Base-by-base conservation (phyloP, 2,329 filamentous ascomycete species). In the Hypoxylon sp. region DNA sequence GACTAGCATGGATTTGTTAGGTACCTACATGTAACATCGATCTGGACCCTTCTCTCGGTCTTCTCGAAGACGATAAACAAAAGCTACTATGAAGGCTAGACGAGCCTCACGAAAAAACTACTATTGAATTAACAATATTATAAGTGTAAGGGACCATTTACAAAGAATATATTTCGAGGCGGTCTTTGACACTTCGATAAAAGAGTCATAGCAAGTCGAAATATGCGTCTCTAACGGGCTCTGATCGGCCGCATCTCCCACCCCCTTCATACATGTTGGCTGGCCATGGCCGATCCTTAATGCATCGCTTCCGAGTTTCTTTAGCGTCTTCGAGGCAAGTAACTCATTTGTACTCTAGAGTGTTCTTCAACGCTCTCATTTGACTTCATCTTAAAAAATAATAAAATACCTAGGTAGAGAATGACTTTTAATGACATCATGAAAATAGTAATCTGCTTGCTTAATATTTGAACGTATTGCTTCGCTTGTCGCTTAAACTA, bases 241-340 rank as follows among this genome's bases (percentile, higher is more conserved):
- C 46, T 52, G 62, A 63, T 67, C 68, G 47, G 14, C 65, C 42
- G 42, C 35, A 62, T 60, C 62, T 63, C 44, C 52, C 59, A 37
- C 47, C 54, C 57, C 63, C 26, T 60, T 60, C 51, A 26, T 59
- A 55, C 48, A 26, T 29, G 50, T 53, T 67, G 57, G 54, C 35
- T 19, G 44, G 50, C 14, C 13, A 59, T 29, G 63, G 67, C 42
- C 50, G 67, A 70, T 70, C 67, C 54, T 70, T 66, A 66, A 70
- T 70, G 67, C 67, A 26, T 61, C 47, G 59, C 55, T 63, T 59
- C 51, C 54, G 58, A 57, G 52, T 44, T 47, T 19, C 42, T n/a
- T 50, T 51, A 51, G 51, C 35, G 51, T 19, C n/a, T 33, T 17
- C 37, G 39, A 33, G 48, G 35, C 54, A 35, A 51, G 50, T 46